Evolutionary conservation across 73 alveolate genomes (phyloP).

Genomic region (Paramecium primaurelia): DNA sequence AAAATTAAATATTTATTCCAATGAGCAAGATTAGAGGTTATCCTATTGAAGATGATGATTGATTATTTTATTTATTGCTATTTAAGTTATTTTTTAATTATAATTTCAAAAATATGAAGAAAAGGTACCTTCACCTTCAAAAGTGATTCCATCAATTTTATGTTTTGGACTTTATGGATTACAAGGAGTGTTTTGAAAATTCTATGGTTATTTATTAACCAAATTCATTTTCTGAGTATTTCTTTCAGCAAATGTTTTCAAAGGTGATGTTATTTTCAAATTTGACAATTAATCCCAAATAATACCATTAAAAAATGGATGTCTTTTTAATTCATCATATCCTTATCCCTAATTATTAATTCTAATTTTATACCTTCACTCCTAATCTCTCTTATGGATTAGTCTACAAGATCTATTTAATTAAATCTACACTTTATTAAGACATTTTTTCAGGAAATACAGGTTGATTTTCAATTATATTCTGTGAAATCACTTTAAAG

Average conservation of each 20-base stretch:
- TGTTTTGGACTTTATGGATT: neutral
- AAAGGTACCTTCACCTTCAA: neutral
- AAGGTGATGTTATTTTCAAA: neutral
- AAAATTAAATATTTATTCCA: conserved; percentile 11
- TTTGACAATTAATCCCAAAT: conserved; percentile 22
- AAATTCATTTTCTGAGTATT: neutral
- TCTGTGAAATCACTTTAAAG: neutral
- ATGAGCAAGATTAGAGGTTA: conserved; percentile 49
- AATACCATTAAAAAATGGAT: neutral
- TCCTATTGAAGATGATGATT: conserved; percentile 18
- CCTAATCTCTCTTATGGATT: conserved; percentile 21
- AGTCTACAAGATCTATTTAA: neutral
- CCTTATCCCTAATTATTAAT: neutral
- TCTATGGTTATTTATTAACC: neutral
- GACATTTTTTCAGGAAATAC: conserved; percentile 3
- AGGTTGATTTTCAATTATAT: neutral
- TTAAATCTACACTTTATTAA: neutral
- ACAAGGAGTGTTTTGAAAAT: neutral
- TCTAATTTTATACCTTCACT: neutral
- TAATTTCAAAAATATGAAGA: conserved; percentile 9
- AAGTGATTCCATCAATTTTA: neutral
- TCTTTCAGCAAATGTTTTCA: conserved; percentile 30
- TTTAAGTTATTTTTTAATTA: neutral
- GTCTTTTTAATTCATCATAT: conserved; percentile 17
- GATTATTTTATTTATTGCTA: neutral